phyloP scores from a whole-genome alignment of 2,329 filamentous ascomycete species.

The Phoma herbarum region DNA sequence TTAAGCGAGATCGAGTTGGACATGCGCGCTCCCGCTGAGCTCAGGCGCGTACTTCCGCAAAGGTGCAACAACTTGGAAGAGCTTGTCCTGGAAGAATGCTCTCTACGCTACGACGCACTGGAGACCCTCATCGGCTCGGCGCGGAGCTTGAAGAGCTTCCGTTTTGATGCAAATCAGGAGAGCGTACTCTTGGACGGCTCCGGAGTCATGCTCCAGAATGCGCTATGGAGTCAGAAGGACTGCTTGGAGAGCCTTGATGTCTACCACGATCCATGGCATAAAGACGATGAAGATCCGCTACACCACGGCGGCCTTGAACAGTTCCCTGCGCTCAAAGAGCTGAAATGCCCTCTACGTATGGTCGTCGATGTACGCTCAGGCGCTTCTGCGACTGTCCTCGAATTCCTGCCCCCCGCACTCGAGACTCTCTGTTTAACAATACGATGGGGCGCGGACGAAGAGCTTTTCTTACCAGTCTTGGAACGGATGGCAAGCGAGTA shows the following conservation, averaged over 20 bases:
- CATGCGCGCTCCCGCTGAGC: conserved; percentile 10
- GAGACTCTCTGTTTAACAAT: conserved; percentile 18
- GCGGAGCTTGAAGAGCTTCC: conserved; percentile 26
- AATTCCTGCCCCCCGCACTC: conserved; percentile 28
- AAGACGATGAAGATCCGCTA: neutral
- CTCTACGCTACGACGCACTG: conserved; percentile 22
- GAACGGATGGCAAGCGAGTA: conserved; percentile 24
- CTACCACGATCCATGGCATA: conserved; percentile 12
- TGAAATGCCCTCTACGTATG: conserved; percentile 27
- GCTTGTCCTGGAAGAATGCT: conserved; percentile 26
- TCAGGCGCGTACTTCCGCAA: conserved; percentile 29
- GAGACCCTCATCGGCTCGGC: conserved; percentile 29
- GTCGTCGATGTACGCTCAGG: conserved; percentile 15
- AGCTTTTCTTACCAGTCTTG: conserved; percentile 22
- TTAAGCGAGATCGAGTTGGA: conserved; percentile 15
- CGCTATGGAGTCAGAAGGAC: conserved; percentile 23
- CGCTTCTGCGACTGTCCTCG: conserved; percentile 15
- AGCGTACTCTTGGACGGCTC: conserved; percentile 12
- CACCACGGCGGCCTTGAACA: conserved; percentile 18
- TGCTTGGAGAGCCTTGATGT: conserved; percentile 25
- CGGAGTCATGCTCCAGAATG: conserved; percentile 5
- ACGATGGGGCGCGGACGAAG: conserved; percentile 13
- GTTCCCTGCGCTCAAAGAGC: conserved; percentile 23
- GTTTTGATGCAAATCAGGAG: conserved; percentile 20
- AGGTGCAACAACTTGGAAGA: conserved; percentile 28